phyloP scores from a whole-genome alignment of 352 stramenopile genomes.

The Globisporangium nodosum region DNA sequence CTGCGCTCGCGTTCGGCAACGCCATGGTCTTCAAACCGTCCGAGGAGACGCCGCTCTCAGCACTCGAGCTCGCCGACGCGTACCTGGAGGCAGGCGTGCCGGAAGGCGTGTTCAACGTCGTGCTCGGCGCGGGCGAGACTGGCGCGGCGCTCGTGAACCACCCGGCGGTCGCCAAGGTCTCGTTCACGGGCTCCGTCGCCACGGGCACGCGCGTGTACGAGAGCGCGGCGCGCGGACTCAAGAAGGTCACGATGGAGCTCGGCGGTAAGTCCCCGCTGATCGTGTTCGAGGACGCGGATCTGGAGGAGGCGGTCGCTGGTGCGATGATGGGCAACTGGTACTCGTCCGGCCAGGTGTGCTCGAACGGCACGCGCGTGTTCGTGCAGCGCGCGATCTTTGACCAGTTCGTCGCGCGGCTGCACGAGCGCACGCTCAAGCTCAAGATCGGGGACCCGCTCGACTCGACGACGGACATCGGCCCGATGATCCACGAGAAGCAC shows the following conservation, averaged over 20 bases:
- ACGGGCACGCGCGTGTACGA: conserved; percentile 73
- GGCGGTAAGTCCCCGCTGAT: conserved; percentile 87
- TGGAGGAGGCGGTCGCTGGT: conserved; percentile 71
- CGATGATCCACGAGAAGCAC: conserved; percentile 83
- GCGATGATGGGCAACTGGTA: conserved; percentile 88
- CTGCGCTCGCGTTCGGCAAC: conserved; percentile 84
- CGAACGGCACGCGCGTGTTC: conserved; percentile 87
- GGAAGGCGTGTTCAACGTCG: conserved; percentile 74
- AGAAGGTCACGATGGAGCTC: conserved; percentile 89
- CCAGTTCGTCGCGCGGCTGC: conserved; percentile 73
- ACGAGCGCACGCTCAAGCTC: conserved; percentile 70
- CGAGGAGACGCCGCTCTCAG: conserved; percentile 79
- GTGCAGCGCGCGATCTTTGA: conserved; percentile 83
- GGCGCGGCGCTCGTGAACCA: conserved; percentile 55
- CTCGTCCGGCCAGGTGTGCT: conserved; percentile 88
- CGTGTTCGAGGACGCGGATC: conserved; percentile 81
- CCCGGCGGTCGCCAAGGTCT: conserved; percentile 62
- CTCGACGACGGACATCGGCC: conserved; percentile 71
- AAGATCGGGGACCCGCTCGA: conserved; percentile 83
- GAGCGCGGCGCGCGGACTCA: conserved; percentile 63
- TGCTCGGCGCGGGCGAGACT: conserved; percentile 56
- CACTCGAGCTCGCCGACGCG: conserved; percentile 56
- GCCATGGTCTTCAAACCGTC: conserved; percentile 92
- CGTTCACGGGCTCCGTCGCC: conserved; percentile 78
- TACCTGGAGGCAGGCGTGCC: conserved; percentile 70